Conservation (phyloP, 139 green algal genomes). For the Mesotaenium endlicherianum region DNA sequence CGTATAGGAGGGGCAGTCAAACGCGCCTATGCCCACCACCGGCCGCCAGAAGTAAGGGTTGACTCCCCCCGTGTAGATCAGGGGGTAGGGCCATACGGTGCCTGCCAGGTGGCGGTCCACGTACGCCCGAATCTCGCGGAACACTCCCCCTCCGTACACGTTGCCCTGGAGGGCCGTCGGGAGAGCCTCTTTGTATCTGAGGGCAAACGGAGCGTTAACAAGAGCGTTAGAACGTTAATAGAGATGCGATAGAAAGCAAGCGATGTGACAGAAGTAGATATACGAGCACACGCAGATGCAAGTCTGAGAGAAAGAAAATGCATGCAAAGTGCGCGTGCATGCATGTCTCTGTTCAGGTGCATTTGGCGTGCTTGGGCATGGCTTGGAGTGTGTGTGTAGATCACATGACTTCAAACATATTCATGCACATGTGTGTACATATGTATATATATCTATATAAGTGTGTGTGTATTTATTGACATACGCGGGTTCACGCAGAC, state of each 20-base stretch:
- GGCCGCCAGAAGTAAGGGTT: constrained; percentile 15
- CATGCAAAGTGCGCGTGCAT: not conserved
- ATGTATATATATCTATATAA: no score
- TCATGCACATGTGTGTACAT: no score
- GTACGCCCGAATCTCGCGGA: constrained; percentile 6
- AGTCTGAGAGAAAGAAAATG: not conserved
- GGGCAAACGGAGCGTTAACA: not conserved
- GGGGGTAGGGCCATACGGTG: not conserved
- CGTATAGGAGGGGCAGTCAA: not conserved
- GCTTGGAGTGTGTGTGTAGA: no score
- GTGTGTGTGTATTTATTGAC: no score
- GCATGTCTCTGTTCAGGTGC: no score
- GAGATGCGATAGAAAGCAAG: not conserved
- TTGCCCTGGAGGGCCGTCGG: not conserved
- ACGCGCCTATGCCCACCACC: constrained; percentile 4
- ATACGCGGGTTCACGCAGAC: no score
- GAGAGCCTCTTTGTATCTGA: not conserved
- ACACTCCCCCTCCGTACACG: not conserved
- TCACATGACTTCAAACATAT: no score
- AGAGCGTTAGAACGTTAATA: not conserved
- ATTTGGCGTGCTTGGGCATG: no score
- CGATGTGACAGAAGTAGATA: not conserved
- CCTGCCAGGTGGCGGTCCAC: constrained; percentile 2
- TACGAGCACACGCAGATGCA: not conserved
- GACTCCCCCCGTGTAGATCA: constrained; percentile 25